Base-by-base conservation (phyloP, 2,329 filamentous ascomycete species). In the Botrytis deweyae region DNA sequence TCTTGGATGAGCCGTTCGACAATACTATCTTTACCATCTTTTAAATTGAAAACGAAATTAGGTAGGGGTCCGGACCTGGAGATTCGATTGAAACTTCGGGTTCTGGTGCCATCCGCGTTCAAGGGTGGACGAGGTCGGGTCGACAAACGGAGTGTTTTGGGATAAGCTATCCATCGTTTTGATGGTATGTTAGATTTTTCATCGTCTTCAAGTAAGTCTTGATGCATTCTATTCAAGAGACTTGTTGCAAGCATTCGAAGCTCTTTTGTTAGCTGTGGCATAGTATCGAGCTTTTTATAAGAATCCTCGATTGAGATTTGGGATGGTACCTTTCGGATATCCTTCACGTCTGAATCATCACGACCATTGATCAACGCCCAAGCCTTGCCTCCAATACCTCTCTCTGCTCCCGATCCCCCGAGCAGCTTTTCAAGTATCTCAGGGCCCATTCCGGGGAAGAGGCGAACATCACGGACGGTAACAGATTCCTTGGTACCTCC, bases 231-330 rank as follows among this genome's bases (percentile, higher is more conserved):
- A 46, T 88, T 88, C 20, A 98, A 82, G 16, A 98, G 85, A 76
- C 92, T 94, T 20, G 84, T 85, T 0, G 92, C 87, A 3, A 98
- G 84, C 74, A 88, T 86, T n/a, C 84, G 82, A 59, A 98, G 84
- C 82, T 97, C 91, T 76, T 88, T 88, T 61, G 85, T 83, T 44
- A 97, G 89, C 74, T 90, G 87, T 1, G 88, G 82, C 70, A 91
- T 81, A 0, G 86, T 90, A 77, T 92, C 88, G 1, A 97, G 84
- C 0, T 90, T 89, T 38, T 89, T 87, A 81, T 97, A 98, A 25
- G 94, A 96, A 82, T 98, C 95, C 81, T 98, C 95, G 76, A 98
- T 96, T 81, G 93, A 96, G 80, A 98, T 97, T 82, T 98, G 95
- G 1, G 89, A 90, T 0, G 95, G 95, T 1, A 97, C 83, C 63